These are phyloP conservation scores for Umbelopsis sp. DNA, from an alignment of 371 early-diverging fungal genomes.

Conservation along the genomic window DNA sequence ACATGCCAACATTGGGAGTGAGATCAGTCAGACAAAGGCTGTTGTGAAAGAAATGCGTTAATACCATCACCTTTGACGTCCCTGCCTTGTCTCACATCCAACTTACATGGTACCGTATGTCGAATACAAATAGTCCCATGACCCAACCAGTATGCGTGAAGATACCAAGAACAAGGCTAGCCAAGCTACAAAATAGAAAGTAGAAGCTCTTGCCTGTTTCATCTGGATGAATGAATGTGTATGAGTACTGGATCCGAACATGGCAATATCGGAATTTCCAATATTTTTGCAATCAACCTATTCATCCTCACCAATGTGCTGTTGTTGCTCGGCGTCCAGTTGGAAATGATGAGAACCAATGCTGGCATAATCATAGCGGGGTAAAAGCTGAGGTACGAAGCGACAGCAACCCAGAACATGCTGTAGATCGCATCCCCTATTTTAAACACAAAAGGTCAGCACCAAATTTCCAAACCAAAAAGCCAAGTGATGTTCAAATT, in stretches of 20 bases:
- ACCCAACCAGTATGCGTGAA: slow-evolving; percentile 64
- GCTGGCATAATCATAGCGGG: slow-evolving; percentile 82
- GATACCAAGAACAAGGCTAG: slow-evolving; percentile 50
- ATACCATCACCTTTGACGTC: background rate
- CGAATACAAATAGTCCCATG: slow-evolving; percentile 73
- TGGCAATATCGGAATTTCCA: too few species aligned
- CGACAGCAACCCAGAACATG: slow-evolving; percentile 74
- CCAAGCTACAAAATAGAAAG: slow-evolving; percentile 31
- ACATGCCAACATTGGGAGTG: slow-evolving; percentile 94
- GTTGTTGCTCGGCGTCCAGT: background rate
- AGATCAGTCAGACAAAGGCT: slow-evolving; percentile 74
- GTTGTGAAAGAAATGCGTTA: background rate
- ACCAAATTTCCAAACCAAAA: too few species aligned
- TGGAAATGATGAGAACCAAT: slow-evolving; percentile 41
- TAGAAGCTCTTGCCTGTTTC: background rate
- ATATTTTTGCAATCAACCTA: background rate
- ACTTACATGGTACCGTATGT: slow-evolving; percentile 83
- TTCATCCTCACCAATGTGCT: slow-evolving; percentile 9
- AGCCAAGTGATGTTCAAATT: too few species aligned
- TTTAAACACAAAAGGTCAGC: background rate
- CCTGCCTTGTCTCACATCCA: background rate
- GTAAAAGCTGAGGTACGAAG: slow-evolving; percentile 81
- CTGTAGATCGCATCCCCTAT: slow-evolving; percentile 33
- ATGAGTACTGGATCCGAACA: too few species aligned
- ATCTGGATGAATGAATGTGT: background rate